These are phyloP conservation scores for Porogramme epimiltina DNA, from an alignment of 1,284 basidiomycete species.

Conservation along the genomic window DNA sequence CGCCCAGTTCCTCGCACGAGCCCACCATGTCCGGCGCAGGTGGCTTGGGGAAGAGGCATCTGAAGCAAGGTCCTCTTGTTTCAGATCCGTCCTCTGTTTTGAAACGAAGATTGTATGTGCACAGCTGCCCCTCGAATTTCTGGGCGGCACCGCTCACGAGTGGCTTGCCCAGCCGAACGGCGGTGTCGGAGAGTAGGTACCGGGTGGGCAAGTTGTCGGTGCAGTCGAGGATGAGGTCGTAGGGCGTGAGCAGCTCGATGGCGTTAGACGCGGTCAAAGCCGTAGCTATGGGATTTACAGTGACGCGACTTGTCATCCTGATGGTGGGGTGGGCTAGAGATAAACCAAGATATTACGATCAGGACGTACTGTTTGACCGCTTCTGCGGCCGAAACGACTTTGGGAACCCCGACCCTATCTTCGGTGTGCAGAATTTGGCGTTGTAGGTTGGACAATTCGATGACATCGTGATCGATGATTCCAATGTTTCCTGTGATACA, in stretches of 20 bases:
- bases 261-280: constrained; percentile 68
- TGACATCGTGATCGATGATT: constrained; percentile 89
- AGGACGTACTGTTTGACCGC: constrained; percentile 60
- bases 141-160: constrained; percentile 95
- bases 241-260: constrained; percentile 54
- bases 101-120: constrained; percentile 62
- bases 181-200: constrained; percentile 92
- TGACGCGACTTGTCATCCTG: constrained; percentile 74
- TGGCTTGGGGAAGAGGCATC: constrained; percentile 88
- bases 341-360: not conserved
- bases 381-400: constrained; percentile 80
- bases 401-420: constrained; percentile 77
- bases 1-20: constrained; percentile 89
- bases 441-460: constrained; percentile 93
- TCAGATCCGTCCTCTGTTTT: constrained; percentile 31
- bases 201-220: constrained; percentile 93
- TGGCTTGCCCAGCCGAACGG: constrained; percentile 74
- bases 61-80: constrained; percentile 84
- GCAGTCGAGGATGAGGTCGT: constrained; percentile 90
- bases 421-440: constrained; percentile 92
- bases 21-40: constrained; percentile 65
- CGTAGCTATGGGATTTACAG: constrained; percentile 52
- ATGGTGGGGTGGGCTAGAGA: not conserved
- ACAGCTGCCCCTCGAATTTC: constrained; percentile 89
- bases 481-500: constrained; percentile 69